Evolutionary conservation across 345 rosid species (phyloP), one percentile per base, ranked within the genome.

Genomic region (Salix purpurea): DNA sequence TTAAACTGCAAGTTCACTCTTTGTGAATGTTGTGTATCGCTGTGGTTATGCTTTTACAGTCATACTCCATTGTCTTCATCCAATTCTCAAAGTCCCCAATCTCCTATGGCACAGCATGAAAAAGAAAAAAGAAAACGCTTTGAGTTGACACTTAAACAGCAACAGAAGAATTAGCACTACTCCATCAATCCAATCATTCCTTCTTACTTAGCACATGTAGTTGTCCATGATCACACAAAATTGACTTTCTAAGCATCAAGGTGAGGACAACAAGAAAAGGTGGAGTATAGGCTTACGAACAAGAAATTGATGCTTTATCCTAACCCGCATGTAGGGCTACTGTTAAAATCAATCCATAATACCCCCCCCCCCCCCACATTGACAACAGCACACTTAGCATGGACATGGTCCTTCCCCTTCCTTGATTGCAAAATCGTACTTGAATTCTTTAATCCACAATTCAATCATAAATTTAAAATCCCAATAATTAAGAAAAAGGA

Each of bases 71-170:
- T 7, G 89, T 89, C 97, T 86, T 95, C 93, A 93, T 86, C 97
- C 96, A 90, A 81, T 95, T 91, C 90, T 95, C 99, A 74, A 95
- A 89, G 85, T 95, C 99, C 70, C 97, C 99, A 62, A 90, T 90
- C 80, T 93, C 99, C 97, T 92, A 54, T 11, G 7, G 21, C 21
- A 48, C 54, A 48, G 15, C 37, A 71, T 30, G 74, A 19, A 76
- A 62, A 80, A 58, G 71, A 39, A 23, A 52, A 39, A 36, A 19
- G 23, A 15, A 23, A 40, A 69, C 66, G 40, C 10, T 39, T 18
- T 26, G 6, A 44, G 37, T 36, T 34, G 52, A 24, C 21, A 21
- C 6, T 48, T 4, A 3, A 46, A 32, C 39, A 69, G 30, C n/a
- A 60, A 42, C 24, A 58, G 61, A 14, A 15, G 19, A 16, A 48